Conservation (phyloP, 2,329 filamentous ascomycete genomes). For the Ophiocordyceps robertsii region DNA sequence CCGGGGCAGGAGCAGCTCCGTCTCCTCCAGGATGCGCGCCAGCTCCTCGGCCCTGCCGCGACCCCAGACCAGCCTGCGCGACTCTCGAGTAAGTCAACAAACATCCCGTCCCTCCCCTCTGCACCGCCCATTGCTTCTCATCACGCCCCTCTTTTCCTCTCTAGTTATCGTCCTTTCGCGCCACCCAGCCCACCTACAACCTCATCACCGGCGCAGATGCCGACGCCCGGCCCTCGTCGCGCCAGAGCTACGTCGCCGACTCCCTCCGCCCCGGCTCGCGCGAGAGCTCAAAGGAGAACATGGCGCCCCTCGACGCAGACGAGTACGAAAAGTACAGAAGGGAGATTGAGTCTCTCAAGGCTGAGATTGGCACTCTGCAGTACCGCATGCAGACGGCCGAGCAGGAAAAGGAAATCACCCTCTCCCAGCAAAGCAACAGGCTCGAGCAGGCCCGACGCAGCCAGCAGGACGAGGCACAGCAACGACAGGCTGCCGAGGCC, state of each 20-base stretch:
- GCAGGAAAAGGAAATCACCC: slow-evolving; percentile 72
- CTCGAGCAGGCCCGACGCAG: slow-evolving; percentile 65
- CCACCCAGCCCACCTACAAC: slow-evolving; percentile 44
- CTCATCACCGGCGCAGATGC: slow-evolving; percentile 41
- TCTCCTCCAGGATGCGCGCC: slow-evolving; percentile 18
- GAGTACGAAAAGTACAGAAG: slow-evolving; percentile 44
- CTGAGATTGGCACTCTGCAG: slow-evolving; percentile 74
- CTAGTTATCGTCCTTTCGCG: slow-evolving; percentile 32
- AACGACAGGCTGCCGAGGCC: slow-evolving; percentile 44
- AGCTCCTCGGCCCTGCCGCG: slow-evolving; percentile 22
- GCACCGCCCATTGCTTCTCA: background rate
- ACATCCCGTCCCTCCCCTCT: background rate
- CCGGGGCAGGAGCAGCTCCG: slow-evolving; percentile 15
- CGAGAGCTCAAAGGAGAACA: slow-evolving; percentile 47
- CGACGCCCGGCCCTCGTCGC: slow-evolving; percentile 22
- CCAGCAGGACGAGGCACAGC: slow-evolving; percentile 75
- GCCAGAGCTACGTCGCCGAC: slow-evolving; percentile 25
- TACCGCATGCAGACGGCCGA: slow-evolving; percentile 82
- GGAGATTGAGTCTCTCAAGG: slow-evolving; percentile 66
- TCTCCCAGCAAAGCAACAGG: slow-evolving; percentile 71
- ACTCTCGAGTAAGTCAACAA: slow-evolving; percentile 24
- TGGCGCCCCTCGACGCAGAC: slow-evolving; percentile 43
- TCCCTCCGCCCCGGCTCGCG: slow-evolving; percentile 34
- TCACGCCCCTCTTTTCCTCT: too few species aligned
- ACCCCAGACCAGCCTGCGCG: slow-evolving; percentile 20